Evolutionary conservation across 768 basidiomycete genomes (phyloP), one percentile per base, ranked within the genome.

Genomic region (Stropharia rugosoannulata): DNA sequence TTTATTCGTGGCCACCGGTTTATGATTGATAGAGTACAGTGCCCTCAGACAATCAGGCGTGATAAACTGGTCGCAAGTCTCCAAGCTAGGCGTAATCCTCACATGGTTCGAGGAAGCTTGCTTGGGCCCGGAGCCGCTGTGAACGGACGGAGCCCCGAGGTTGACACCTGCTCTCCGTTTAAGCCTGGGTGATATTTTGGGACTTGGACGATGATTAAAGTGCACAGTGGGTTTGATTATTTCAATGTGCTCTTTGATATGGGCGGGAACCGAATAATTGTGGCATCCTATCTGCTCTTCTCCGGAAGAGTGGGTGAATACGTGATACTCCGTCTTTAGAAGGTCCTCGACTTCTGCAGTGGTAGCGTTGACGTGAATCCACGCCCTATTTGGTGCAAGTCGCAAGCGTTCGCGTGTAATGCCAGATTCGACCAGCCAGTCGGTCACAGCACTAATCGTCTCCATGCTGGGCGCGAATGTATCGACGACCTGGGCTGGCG

Each of bases 381-480:
- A 78, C 2, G 70, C 74, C 54, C 73, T 77, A 55, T 70, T 73
- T 32, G 62, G 57, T 19, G 75, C 69, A 22, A 81, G 62, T 38
- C 65, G 68, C 46, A 80, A 60, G 15, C 77, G 68, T 15, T 74
- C 69, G 29, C 59, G 58, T 6, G 66, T 58, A 32, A 84, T 68
- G 2, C 82, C 82, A 18, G 66, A 67, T 7, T 68, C 68, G 16
- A 66, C 53, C 1, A 84, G 65, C 82, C 82, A 83, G 6, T 65
- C 59, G 10, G 59, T 68, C 18, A 83, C 80, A 6, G 73, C 60
- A 12, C 69, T 60, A 40, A 81, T 66, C 10, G 78, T 70, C 29
- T 78, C 76, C 9, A 57, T 54, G 19, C 69, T 72, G 15, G 82
- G 79, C 1, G 77, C 67, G 66, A 84, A 84, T 9, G 72, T 70